Evolutionary conservation across 345 rosid species (phyloP).

Genomic region (Moricandia moricandioides): DNA sequence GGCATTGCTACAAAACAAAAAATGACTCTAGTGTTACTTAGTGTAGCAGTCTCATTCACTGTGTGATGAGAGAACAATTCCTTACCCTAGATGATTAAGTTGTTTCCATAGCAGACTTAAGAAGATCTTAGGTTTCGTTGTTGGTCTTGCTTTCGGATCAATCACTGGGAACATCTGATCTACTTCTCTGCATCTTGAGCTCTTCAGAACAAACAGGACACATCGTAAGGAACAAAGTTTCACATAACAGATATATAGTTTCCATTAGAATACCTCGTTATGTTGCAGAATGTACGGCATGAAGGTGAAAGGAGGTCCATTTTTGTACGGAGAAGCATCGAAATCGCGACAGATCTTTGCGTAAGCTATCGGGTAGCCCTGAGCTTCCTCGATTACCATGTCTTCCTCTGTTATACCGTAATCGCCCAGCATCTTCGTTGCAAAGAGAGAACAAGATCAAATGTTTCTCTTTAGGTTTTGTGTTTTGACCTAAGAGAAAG

Average conservation of each 20-base stretch:
- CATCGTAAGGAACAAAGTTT: background rate
- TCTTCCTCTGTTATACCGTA: slow-evolving; percentile 54
- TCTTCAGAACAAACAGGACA: slow-evolving; percentile 39
- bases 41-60: no score
- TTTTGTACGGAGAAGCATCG: slow-evolving; percentile 35
- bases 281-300: slow-evolving; percentile 55
- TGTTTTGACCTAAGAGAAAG: slow-evolving; percentile 8
- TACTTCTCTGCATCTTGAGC: slow-evolving; percentile 46
- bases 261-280: slow-evolving; percentile 47
- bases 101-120: slow-evolving; percentile 86
- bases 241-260: background rate
- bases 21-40: background rate
- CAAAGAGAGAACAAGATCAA: background rate
- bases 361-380: slow-evolving; percentile 78
- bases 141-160: slow-evolving; percentile 69
- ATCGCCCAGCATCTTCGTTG: slow-evolving; percentile 44
- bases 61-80: background rate
- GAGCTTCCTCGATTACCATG: slow-evolving; percentile 54
- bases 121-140: slow-evolving; percentile 65
- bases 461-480: background rate
- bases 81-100: slow-evolving; percentile 82
- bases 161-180: slow-evolving; percentile 64
- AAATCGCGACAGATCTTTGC: slow-evolving; percentile 64
- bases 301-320: slow-evolving; percentile 82
- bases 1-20: slow-evolving; percentile 59